Evolutionary conservation across 1,139 yeast species (phyloP).

Genomic region (Candida sanyaensis): DNA sequence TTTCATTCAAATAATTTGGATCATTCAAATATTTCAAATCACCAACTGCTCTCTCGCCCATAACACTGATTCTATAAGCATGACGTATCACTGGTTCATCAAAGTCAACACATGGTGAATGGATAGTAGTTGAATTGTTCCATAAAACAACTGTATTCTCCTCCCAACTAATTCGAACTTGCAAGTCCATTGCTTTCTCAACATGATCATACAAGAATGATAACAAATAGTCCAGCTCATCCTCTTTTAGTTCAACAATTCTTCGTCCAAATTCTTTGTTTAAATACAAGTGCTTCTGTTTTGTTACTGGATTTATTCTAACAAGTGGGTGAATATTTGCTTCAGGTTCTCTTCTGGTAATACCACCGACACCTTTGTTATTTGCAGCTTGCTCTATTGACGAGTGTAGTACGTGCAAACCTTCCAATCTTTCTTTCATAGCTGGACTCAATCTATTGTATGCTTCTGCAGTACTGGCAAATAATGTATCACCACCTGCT

Average conservation of each 20-base stretch:
- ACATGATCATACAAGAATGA: conserved; percentile 25
- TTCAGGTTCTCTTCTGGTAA: conserved; percentile 28
- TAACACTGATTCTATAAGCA: conserved; percentile 27
- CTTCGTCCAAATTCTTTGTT: conserved; percentile 28
- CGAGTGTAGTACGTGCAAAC: conserved; percentile 28
- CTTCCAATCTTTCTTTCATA: conserved; percentile 25
- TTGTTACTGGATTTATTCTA: conserved; percentile 30
- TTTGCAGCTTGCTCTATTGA: conserved; percentile 24
- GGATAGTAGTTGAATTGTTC: conserved; percentile 27
- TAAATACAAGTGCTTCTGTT: conserved; percentile 23
- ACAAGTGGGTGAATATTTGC: conserved; percentile 30
- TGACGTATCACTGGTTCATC: conserved; percentile 22
- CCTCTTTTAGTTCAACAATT: conserved; percentile 29
- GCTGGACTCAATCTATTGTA: conserved; percentile 30
- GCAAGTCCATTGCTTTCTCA: conserved; percentile 48
- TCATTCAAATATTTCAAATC: conserved; percentile 23
- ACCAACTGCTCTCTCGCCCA: conserved; percentile 26
- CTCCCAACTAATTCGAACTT: conserved; percentile 59
- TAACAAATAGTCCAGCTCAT: conserved; percentile 26
- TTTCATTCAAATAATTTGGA: conserved; percentile 14
- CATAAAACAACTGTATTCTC: conserved; percentile 35
- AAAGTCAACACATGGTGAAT: conserved; percentile 27
- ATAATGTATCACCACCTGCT: conserved; percentile 40
- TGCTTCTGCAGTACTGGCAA: conserved; percentile 37
- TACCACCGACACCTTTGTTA: conserved; percentile 23